phyloP scores from a whole-genome alignment of 1,284 basidiomycete species.

The Pterulicium gracile region DNA sequence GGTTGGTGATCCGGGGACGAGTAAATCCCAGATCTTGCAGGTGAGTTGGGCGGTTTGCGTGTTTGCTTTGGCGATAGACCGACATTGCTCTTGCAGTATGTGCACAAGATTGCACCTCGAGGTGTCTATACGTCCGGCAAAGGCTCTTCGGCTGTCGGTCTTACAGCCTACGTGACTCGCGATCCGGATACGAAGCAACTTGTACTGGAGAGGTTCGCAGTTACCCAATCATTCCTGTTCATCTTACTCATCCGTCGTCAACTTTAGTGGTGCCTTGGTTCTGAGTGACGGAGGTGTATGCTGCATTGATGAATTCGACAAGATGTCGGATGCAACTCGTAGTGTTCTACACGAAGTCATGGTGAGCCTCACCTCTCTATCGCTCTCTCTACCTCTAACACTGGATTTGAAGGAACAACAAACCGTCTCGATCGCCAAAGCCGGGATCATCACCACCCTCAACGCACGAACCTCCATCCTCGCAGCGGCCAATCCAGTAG shows the following conservation, averaged over 20 bases:
- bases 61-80: constrained; percentile 5
- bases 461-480: constrained; percentile 96
- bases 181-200: constrained; percentile 98
- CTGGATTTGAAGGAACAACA: constrained; percentile 80
- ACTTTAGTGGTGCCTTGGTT: constrained; percentile 81
- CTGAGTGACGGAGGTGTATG: constrained; percentile 97
- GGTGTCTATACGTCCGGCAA: constrained; percentile 97
- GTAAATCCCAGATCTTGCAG: constrained; percentile 90
- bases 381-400: neutral
- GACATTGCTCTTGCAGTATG: constrained; percentile 57
- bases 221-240: neutral
- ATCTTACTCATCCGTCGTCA: constrained; percentile 3
- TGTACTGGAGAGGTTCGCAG: constrained; percentile 81
- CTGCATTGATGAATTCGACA: constrained; percentile 99
- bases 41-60: constrained; percentile 35
- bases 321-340: constrained; percentile 95
- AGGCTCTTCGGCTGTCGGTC: constrained; percentile 95
- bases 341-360: constrained; percentile 99
- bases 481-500: constrained; percentile 95
- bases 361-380: constrained; percentile 41
- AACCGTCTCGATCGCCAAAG: constrained; percentile 99
- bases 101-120: constrained; percentile 96
- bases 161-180: constrained; percentile 96
- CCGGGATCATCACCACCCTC: constrained; percentile 96
- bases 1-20: constrained; percentile 97